phyloP scores from a whole-genome alignment of 164 flowering plant genomes.

The Magnolia kwangsiensis region DNA sequence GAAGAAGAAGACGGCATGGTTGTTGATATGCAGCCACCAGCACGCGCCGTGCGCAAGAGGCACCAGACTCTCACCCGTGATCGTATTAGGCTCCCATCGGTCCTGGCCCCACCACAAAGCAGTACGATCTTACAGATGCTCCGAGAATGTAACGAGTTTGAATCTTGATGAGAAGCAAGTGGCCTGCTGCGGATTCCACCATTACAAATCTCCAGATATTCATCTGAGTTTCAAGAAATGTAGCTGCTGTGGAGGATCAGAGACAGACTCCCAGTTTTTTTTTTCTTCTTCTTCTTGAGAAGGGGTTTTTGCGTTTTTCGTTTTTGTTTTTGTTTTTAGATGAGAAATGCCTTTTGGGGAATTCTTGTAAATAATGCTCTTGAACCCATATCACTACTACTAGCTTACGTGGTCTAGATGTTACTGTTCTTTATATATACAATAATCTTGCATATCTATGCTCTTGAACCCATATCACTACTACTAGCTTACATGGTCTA shows the following conservation, averaged over 20 bases:
- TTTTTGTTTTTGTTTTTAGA: background rate
- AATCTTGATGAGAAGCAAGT: background rate
- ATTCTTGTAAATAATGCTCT: no score
- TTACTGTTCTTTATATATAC: no score
- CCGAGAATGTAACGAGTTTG: conserved; percentile 17
- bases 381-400: no score
- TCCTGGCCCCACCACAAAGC: conserved; percentile 8
- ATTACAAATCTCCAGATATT: background rate
- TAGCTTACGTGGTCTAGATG: no score
- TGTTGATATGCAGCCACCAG: conserved; percentile 22
- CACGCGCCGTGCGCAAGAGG: conserved; percentile 44
- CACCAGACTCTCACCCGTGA: conserved; percentile 35
- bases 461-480: no score
- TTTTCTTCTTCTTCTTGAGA: background rate
- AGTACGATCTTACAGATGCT: conserved; percentile 19
- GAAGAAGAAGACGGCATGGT: conserved; percentile 22
- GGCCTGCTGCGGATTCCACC: no score
- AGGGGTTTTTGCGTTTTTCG: no score
- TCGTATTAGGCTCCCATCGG: conserved; percentile 10
- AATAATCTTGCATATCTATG: no score
- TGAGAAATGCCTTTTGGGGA: background rate
- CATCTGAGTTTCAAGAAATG: conserved; percentile 7
- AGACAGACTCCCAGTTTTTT: background rate
- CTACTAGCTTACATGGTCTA: no score
- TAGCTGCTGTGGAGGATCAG: background rate